These are phyloP conservation scores for Globisporangium okanoganense DNA, from an alignment of 352 stramenopile species.

Conservation along the genomic window DNA sequence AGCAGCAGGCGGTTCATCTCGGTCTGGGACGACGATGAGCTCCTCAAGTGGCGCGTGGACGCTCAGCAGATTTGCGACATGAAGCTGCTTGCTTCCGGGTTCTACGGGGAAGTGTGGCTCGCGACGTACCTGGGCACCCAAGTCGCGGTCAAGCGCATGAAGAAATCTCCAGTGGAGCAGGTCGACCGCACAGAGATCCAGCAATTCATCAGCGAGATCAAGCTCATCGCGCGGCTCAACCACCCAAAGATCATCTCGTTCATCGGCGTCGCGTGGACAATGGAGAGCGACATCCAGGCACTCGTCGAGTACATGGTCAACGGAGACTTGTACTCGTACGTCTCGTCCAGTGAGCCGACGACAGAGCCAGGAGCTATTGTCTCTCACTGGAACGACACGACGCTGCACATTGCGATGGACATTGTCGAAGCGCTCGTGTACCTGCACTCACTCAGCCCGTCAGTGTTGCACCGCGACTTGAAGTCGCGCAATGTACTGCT, in stretches of 20 bases:
- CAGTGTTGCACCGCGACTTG: slow-evolving; percentile 18
- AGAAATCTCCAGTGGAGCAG: slow-evolving; percentile 16
- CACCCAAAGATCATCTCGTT: slow-evolving; percentile 54
- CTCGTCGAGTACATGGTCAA: slow-evolving; percentile 56
- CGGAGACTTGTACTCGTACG: slow-evolving; percentile 41
- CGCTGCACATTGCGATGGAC: slow-evolving; percentile 18
- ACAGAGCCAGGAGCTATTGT: neutral
- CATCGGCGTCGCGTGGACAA: slow-evolving; percentile 41
- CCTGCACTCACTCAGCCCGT: slow-evolving; percentile 24
- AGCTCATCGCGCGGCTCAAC: slow-evolving; percentile 35
- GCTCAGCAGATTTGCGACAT: slow-evolving; percentile 26
- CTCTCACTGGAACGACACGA: slow-evolving; percentile 12
- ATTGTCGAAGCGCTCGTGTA: slow-evolving; percentile 30
- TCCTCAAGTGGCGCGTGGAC: slow-evolving; percentile 52
- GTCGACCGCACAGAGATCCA: slow-evolving; percentile 22
- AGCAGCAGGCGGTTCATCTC: slow-evolving; percentile 13
- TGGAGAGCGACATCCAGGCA: slow-evolving; percentile 31
- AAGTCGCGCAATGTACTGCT: slow-evolving; percentile 30
- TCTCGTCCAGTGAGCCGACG: slow-evolving; percentile 10
- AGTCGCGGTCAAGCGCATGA: slow-evolving; percentile 52
- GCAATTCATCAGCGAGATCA: slow-evolving; percentile 48
- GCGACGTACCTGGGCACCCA: slow-evolving; percentile 39
- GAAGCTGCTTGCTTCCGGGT: slow-evolving; percentile 29
- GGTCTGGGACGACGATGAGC: slow-evolving; percentile 64
- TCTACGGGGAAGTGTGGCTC: slow-evolving; percentile 51